Base-by-base conservation (phyloP, 2,329 filamentous ascomycete species). In the Pseudocercospora eumusae region DNA sequence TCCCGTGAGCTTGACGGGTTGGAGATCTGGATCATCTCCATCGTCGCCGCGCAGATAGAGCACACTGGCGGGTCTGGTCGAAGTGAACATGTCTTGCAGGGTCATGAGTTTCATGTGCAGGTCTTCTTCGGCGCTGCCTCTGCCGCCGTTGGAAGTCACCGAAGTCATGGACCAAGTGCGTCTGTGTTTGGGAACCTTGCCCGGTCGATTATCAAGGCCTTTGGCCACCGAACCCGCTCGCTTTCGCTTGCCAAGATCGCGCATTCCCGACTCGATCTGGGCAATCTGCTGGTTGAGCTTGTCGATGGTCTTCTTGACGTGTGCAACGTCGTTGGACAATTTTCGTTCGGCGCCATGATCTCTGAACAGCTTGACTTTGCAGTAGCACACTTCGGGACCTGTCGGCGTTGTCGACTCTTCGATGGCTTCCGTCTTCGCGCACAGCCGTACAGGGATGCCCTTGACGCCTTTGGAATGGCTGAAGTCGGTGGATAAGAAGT, bases 401-500 rank as follows among this genome's bases (percentile, higher is more conserved):
- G 76, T 7, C 27, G 18, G 54, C 25, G 57, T 58, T 36, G 65
- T 56, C 25, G 8, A 77, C 28, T 73, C 71, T 15, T 69, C 68
- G n/a, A 93, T 63, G 10, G 88, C 77, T 66, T 90, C 89, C 0
- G 95, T 98, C 77, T 98, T 98, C 13, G 93, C 88, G 75, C 93
- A 98, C 0, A 98, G 83, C 59, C 95, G 83, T 4, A 99, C 93
- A 0, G 95, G 93, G 67, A 98, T 97, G 36, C 95, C 95, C 77
- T 98, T 99, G 54, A 99, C 95, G 50, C 95, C 95, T 74, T 99
- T 99, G 9, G 95, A 98, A 74, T 98, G 95, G 75, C 93, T 98
- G 75, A 98, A 99, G 74, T 99, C 95, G 8, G 95, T 99, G 0
- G 95, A 99, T 0, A 99, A 82, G 74, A 99, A 99, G 78, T 99